Base-by-base conservation (phyloP, 2,329 filamentous ascomycete species). In the Diaporthe sp. region DNA sequence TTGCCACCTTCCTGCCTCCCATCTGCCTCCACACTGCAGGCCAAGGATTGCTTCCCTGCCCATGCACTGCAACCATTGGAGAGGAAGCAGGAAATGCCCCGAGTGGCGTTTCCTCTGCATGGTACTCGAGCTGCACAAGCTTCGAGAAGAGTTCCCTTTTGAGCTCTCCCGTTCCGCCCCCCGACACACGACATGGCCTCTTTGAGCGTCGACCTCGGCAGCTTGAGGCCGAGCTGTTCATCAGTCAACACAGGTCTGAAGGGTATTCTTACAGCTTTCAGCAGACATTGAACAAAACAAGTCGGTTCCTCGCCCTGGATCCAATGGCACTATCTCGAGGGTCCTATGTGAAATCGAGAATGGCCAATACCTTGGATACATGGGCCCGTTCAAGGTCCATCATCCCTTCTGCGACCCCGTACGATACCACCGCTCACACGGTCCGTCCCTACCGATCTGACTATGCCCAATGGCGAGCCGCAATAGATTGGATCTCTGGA, bases 381-480 rank as follows among this genome's bases (percentile, higher is more conserved):
- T 32, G 47, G 42, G 25, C 44, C 17, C 32, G 32, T 32, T 12
- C 44, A 42, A 19, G 44, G 53, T 37, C 68, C 39, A 8, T 32
- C 47, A 32, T 32, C 74, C 76, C 51, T 71, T 66, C 71, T 76
- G 71, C 61, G 75, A 77, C 39, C 19, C 70, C 51, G 12, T n/a
- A 30, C 35, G 47, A 59, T 72, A 76, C 77, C 71, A 78, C 79
- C 82, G 83, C 83, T 81, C 81, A 78, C 76, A 79, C 84, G 84
- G 84, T 83, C 84, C 84, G 84, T 79, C 77, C 80, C 79, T 82
- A 81, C 84, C 84, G 84, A 81, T 77, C 77, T 84, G 81, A 79
- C 81, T 80, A 81, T 82, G 80, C 81, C 71, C 77, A 78, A 79
- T 78, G 78, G 75, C 74, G 79, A 75, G 74, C 77, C 74, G 77